Base-by-base conservation (phyloP, 306 rosid species). In the Delonix regia region DNA sequence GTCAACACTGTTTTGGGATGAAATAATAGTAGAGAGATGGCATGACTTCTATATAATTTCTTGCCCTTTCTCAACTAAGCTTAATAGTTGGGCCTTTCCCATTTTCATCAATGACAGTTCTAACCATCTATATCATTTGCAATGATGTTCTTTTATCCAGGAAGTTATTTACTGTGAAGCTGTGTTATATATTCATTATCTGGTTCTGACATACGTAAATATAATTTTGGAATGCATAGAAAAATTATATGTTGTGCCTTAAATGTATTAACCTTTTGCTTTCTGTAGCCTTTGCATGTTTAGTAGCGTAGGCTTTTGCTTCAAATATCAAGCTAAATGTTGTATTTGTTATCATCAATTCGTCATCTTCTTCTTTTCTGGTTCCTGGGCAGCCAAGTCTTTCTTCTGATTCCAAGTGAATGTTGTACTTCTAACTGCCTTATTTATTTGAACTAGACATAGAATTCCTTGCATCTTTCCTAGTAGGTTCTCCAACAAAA, bases 371-470 rank as follows among this genome's bases (percentile, higher is more conserved):
- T 48, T 48, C 2, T n/a, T 0, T 73, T 47, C 16, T 27, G 38
- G 38, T 15, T 44, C 21, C 19, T 71, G 30, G 49, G 21, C 2
- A 18, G n/a, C 52, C 3, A 33, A 57, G 45, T 52, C 39, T 77
- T 49, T 39, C 41, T 48, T 47, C 62, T 41, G 49, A 65, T 59
- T 66, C 21, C 25, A 19, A 22, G 65, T 63, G 52, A 55, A 73
- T 24, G 53, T 66, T 59, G 39, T 82, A 45, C 27, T 4, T 75
- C 62, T 63, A 74, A 66, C 82, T 74, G 65, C 56, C 52, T 77
- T 66, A 30, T 52, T 69, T 59, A 48, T 7, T 53, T 53, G 25
- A 12, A 19, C 60, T 53, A 53, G 30, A 53, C 13, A 53, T 9
- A 21, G 28, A 19, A 1, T 53, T 21, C 21, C 2, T 21, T 53